Base-by-base conservation (phyloP, 1,284 basidiomycete genomes). In the Apiotrichum mycotoxinovorans region DNA sequence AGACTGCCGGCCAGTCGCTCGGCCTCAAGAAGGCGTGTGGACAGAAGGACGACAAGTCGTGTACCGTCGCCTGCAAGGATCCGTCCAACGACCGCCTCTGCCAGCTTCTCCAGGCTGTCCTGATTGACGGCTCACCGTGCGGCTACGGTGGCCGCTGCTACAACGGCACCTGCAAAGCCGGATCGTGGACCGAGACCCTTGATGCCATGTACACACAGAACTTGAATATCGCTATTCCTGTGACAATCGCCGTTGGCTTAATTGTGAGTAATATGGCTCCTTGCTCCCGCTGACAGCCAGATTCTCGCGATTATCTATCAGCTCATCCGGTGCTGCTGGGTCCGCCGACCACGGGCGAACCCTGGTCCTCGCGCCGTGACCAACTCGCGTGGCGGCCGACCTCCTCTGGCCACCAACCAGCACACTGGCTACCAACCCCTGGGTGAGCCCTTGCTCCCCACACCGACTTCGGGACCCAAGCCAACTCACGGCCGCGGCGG, bases 51-150 rank as follows among this genome's bases (percentile, higher is more conserved):
- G 85, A 87, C 74, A 82, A 79, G 60, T 82, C 82, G 41, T 93
- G 91, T 75, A 84, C 85, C 65, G 85, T 94, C 43, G 85, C 87
- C 3, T 95, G 91, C 73, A 83, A 86, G 71, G 86, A 89, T 72
- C 90, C 90, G 2, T 80, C 12, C 25, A n/a, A 40, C 11, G 25
- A 52, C 11, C 83, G 84, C 66, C 81, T 82, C 65, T 95, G 91
- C 74, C 77, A 91, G n/a, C 78, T 87, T 43, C 79, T 94, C 38
- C 86, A 87, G 60, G 84, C 88, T 2, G 77, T 83, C 38, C 84
- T 94, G 53, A 81, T 91, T 47, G 88, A 93, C 70, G 91, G 91
- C 14, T 92, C 90, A 23, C 84, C 88, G 14, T 95, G 91, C 72
- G 90, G 89, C 12, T 88, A 84, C 67, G 87, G 85, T 37, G 89